A percentile compares a stretch with the other conserved stretches of the same genome.
These are phyloP conservation scores for Rhododendron molle DNA, from an alignment of 148 eudicot genomes.

Conservation along the genomic window DNA sequence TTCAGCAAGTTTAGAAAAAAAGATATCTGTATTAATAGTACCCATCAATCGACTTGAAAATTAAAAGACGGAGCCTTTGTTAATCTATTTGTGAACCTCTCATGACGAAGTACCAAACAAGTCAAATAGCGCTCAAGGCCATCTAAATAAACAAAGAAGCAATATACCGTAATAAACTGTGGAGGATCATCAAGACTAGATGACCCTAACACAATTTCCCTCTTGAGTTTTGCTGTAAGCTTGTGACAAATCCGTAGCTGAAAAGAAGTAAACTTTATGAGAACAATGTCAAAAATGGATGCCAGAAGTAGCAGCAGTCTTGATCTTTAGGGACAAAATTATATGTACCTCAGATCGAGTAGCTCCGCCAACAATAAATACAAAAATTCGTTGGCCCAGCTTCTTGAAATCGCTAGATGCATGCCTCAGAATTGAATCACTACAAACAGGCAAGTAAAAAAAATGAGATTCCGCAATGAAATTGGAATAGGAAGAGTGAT, in stretches of 20 bases:
- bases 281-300: neutral
- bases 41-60: neutral
- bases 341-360: constrained; percentile 80
- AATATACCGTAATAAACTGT: constrained; percentile 69
- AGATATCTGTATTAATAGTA: neutral
- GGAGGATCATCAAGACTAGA: constrained; percentile 92
- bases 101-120: neutral
- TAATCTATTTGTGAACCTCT: neutral
- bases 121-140: neutral
- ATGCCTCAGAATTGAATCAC: constrained; percentile 82
- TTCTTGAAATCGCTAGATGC: constrained; percentile 83
- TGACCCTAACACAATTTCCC: constrained; percentile 85
- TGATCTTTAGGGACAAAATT: neutral
- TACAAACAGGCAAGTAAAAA: constrained; percentile 14
- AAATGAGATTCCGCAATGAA: neutral
- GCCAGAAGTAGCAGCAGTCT: neutral
- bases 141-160: constrained; percentile 2
- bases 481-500: neutral
- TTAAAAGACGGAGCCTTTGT: neutral
- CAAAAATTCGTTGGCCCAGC: constrained; percentile 85
- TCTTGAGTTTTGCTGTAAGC: constrained; percentile 66
- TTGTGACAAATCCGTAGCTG: constrained; percentile 92
- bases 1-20: neutral
- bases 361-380: constrained; percentile 93
- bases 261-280: constrained; percentile 7